phyloP scores from a whole-genome alignment of 345 rosid species.

The Passiflora organensis region DNA sequence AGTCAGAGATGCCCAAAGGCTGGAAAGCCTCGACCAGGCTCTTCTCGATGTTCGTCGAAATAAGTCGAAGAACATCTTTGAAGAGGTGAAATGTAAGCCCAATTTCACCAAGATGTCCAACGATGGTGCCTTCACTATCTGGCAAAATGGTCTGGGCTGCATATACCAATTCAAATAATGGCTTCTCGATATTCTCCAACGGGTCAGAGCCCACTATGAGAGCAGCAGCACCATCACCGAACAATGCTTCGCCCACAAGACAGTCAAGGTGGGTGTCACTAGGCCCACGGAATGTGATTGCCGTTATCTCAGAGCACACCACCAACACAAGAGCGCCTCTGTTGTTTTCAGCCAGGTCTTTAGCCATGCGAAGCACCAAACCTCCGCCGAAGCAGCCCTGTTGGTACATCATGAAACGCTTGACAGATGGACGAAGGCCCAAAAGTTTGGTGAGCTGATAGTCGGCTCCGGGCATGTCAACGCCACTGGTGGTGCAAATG shows the following conservation, averaged over 20 bases:
- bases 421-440: slow-evolving; percentile 72
- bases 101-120: slow-evolving; percentile 64
- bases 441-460: slow-evolving; percentile 82
- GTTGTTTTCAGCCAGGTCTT: slow-evolving; percentile 78
- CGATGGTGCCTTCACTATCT: slow-evolving; percentile 66
- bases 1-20: slow-evolving; percentile 64
- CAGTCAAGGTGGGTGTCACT: slow-evolving; percentile 58
- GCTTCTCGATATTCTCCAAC: slow-evolving; percentile 39
- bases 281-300: slow-evolving; percentile 80
- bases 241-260: slow-evolving; percentile 65
- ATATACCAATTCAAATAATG: slow-evolving; percentile 54
- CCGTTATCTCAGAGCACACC: slow-evolving; percentile 72
- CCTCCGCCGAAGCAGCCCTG: slow-evolving; percentile 79
- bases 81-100: slow-evolving; percentile 64
- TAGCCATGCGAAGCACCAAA: slow-evolving; percentile 77
- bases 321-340: slow-evolving; percentile 72
- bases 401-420: slow-evolving; percentile 65
- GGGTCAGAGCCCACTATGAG: slow-evolving; percentile 65
- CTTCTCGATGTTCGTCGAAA: slow-evolving; percentile 67
- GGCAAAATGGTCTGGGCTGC: slow-evolving; percentile 71
- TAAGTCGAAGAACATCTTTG: slow-evolving; percentile 59
- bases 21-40: slow-evolving; percentile 58
- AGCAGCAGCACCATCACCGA: slow-evolving; percentile 71
- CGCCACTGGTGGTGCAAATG: slow-evolving; percentile 78
- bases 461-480: slow-evolving; percentile 94